Evolutionary conservation across 306 rosid species (phyloP), one percentile per base, ranked within the genome.

Genomic region (Elaeagnus macrophylla): DNA sequence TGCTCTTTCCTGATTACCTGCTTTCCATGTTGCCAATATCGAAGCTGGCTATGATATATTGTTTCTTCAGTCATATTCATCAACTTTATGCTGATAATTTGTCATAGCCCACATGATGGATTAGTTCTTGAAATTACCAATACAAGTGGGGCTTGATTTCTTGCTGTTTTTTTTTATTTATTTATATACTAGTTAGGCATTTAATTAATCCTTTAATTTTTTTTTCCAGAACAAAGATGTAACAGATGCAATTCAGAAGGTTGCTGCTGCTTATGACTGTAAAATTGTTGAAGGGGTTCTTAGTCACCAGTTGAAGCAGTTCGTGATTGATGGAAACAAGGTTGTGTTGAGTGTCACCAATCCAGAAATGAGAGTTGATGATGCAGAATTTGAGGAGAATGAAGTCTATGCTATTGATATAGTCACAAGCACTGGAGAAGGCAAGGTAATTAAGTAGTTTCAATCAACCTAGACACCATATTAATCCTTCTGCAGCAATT

Each of bases 241-340:
- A 32, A 60, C 95, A 10, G 96, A 93, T 9, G 96, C 99, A 32
- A 82, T 93, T 55, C 99, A 93, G 64, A 93, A 93, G 78, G 99
- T 93, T 73, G 99, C 99, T 52, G 88, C 83, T 9, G 83, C 94
- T 18, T 87, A 84, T 55, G 95, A 93, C 54, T 93, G 96, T 76
- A 93, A 87, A 70, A 82, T 93, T 71, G 99, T 93, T 54, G 99
- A 93, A 63, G 99, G 99, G 37, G 99, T 93, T 71, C 96, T 93
- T 57, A 93, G 99, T 64, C 99, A 93, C 65, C 99, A 93, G 80
- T 67, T 93, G 83, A 93, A 93, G 84, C 99, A 93, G 79, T 93
- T 87, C 82, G 99, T 93, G 66, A 93, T 93, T 54, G 99, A 93
- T 64, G 99, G 96, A 35, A 93, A 87, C 73, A 93, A 93, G 72